Evolutionary conservation across 805 yeast species (phyloP).

Genomic region (Candida sphagnicola): DNA sequence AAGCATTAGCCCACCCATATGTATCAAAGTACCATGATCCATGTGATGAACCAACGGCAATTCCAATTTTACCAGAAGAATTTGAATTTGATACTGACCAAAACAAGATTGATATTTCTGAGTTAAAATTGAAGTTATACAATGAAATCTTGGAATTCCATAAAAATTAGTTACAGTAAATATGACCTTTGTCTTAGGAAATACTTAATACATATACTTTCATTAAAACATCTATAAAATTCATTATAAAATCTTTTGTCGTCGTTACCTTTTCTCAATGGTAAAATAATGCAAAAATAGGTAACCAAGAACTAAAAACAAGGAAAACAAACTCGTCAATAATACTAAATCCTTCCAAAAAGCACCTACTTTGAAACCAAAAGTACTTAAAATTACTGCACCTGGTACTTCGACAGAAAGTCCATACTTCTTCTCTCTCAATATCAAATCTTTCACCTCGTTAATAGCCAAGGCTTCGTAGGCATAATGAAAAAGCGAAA

Average conservation of each 20-base stretch:
- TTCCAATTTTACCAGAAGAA: slow-evolving; percentile 20
- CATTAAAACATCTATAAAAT: slow-evolving; percentile 1
- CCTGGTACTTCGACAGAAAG: slow-evolving; percentile 95
- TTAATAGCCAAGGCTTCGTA: slow-evolving; percentile 90
- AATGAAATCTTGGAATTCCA: slow-evolving; percentile 59
- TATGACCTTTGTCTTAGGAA: neutral
- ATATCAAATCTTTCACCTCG: slow-evolving; percentile 82
- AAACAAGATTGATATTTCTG: slow-evolving; percentile 65
- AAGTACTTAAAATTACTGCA: slow-evolving; percentile 91
- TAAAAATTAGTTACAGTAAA: slow-evolving; percentile 1
- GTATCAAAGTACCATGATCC: slow-evolving; percentile 70
- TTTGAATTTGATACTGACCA: slow-evolving; percentile 47
- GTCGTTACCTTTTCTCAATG: slow-evolving; percentile 60
- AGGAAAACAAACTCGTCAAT: slow-evolving; percentile 52
- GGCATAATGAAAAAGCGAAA: slow-evolving; percentile 92
- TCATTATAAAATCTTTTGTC: neutral
- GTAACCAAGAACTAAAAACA: slow-evolving; percentile 69
- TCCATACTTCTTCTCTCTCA: slow-evolving; percentile 88
- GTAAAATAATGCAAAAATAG: slow-evolving; percentile 68
- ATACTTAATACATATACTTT: neutral
- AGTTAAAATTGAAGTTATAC: slow-evolving; percentile 69
- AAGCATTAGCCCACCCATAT: slow-evolving; percentile 88
- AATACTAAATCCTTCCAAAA: slow-evolving; percentile 62
- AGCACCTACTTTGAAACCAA: slow-evolving; percentile 86
- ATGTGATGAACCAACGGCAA: slow-evolving; percentile 24